These are phyloP conservation scores for Eucalyptus polybractea DNA, from an alignment of 345 rosid genomes.

Conservation along the genomic window DNA sequence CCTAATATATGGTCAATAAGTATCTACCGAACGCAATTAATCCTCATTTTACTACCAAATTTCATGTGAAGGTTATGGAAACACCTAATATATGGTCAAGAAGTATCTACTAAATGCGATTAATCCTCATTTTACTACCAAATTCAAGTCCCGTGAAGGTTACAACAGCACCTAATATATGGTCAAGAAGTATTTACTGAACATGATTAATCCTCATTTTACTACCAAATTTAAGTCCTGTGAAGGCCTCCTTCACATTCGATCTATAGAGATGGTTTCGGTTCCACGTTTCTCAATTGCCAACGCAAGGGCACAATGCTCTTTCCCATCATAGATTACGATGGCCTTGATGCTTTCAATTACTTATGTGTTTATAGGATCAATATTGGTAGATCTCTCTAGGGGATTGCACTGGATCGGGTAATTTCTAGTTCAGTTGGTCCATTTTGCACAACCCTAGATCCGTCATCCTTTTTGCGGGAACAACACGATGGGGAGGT, in stretches of 20 bases:
- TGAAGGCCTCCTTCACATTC: not conserved
- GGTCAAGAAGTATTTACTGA: not conserved
- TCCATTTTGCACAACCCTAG: too few species aligned
- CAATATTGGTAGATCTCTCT: not conserved
- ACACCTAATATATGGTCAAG: not conserved
- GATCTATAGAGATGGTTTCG: slow-evolving; percentile 1
- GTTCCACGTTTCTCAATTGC: not conserved
- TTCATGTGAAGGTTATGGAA: not conserved
- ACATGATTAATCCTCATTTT: not conserved
- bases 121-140: not conserved
- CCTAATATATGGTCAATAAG: not conserved
- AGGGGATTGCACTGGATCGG: too few species aligned
- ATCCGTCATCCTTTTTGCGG: too few species aligned
- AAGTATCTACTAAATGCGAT: not conserved
- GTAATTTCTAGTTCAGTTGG: too few species aligned
- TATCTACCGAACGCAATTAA: not conserved
- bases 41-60: not conserved
- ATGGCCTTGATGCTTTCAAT: not conserved
- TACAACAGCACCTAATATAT: not conserved
- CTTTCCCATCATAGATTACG: not conserved
- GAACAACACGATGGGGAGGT: not conserved
- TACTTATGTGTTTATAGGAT: not conserved
- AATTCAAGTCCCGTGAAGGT: not conserved
- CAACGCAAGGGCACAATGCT: not conserved
- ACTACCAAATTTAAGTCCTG: not conserved